Base-by-base conservation (phyloP, 148 eudicot genomes). In the Arctostaphylos glauca region DNA sequence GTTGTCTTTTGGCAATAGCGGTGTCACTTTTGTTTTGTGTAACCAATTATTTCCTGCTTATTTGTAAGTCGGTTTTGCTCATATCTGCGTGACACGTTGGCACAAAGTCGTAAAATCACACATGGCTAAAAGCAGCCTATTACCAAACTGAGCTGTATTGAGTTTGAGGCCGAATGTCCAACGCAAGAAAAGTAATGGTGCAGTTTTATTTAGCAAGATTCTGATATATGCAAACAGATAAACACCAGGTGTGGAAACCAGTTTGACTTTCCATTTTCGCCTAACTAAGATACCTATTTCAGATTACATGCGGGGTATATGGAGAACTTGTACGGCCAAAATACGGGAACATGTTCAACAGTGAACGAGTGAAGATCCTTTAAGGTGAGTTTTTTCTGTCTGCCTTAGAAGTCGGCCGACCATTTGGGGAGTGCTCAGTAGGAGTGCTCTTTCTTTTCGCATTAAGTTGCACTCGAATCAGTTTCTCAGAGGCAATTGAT, bases 391-490 rank as follows among this genome's bases (percentile, higher is more conserved):
- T 82, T 25, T 25, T 82, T 83, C 48, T 77, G 66, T 70, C 88
- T 58, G 31, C 79, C 83, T 77, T 82, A 77, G 91, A 87, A 81
- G 56, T 76, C 43, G 96, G 94, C 85, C 93, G 74, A 19, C 98
- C 98, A 86, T 95, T 95, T 18, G 88, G 72, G 47, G 95, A 84
- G 78, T 88, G 94, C 74, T 91, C 77, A 9, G 71, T 76, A 10
- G 75, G 58, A 38, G 52, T 85, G 60, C 48, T 84, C 85, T 87
- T 89, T 83, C 90, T 87, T 83, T 91, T 96, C 14, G 92, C 76
- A 14, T 79, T 78, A 43, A 96, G 85, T 56, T 80, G 92, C 80
- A 81, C 92, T 86, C 78, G 76, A 80, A 96, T 87, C 81, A 75
- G 25, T 74, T 87, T 86, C 76, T 96, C 93, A 12, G 85, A 87